Evolutionary conservation across 2,329 filamentous ascomycete genomes (phyloP).

Genomic region (Trichophaea hybrida): DNA sequence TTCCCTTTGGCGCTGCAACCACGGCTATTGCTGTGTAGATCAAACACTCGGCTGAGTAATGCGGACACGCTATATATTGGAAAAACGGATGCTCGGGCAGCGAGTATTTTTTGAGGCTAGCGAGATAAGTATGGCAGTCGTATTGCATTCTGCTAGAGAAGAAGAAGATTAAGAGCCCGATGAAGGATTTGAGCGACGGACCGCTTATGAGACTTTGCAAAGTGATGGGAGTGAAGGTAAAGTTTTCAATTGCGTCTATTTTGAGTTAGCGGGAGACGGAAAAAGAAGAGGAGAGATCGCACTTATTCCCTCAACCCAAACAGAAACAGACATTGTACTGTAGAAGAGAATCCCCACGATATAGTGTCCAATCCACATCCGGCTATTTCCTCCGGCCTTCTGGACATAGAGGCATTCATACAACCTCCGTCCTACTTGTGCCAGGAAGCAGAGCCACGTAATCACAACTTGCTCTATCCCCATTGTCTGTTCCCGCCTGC

Average conservation of each 20-base stretch:
- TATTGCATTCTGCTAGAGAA: slow-evolving; percentile 60
- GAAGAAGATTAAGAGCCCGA: slow-evolving; percentile 50
- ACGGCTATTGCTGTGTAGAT: slow-evolving; percentile 70
- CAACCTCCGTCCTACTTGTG: slow-evolving; percentile 61
- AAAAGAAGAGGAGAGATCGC: slow-evolving; percentile 30
- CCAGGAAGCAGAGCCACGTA: slow-evolving; percentile 56
- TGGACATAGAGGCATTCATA: slow-evolving; percentile 56
- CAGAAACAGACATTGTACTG: slow-evolving; percentile 51
- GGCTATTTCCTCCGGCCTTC: slow-evolving; percentile 49
- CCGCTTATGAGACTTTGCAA: slow-evolving; percentile 28
- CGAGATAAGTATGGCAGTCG: slow-evolving; percentile 55
- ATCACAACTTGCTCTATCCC: slow-evolving; percentile 37
- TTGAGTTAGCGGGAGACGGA: slow-evolving; percentile 23
- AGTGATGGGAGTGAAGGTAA: slow-evolving; percentile 16
- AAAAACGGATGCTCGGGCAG: slow-evolving; percentile 56
- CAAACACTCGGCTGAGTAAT: slow-evolving; percentile 68
- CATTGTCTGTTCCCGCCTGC: slow-evolving; percentile 7
- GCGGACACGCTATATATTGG: slow-evolving; percentile 59
- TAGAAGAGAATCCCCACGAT: slow-evolving; percentile 67
- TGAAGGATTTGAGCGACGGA: slow-evolving; percentile 37
- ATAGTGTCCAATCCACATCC: slow-evolving; percentile 81
- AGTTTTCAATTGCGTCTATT: neutral
- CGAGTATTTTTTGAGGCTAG: slow-evolving; percentile 64
- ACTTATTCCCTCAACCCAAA: slow-evolving; percentile 78
- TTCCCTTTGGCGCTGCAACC: slow-evolving; percentile 53